Percentiles rank a stretch among this genome's conserved stretches.
These are phyloP conservation scores for Pseudogymnoascus sp. DNA, from an alignment of 2,329 filamentous ascomycete species.

Conservation along the genomic window DNA sequence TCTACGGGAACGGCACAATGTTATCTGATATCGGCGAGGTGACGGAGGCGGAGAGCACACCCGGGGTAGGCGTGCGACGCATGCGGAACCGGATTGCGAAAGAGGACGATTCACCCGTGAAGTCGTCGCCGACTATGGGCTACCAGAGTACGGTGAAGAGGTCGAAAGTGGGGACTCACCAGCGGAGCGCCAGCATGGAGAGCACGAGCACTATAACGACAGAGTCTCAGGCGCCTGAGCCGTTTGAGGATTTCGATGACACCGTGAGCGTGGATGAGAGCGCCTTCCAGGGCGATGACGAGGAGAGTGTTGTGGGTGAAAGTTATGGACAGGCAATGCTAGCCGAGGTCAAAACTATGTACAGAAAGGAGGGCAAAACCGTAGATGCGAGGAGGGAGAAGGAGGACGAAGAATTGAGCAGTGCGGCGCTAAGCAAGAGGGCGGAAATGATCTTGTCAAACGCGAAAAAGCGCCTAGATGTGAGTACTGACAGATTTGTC, in stretches of 20 bases:
- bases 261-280: conserved; percentile 55
- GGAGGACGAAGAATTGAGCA: conserved; percentile 58
- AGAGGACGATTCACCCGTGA: conserved; percentile 24
- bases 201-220: conserved; percentile 55
- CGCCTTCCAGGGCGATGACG: conserved; percentile 60
- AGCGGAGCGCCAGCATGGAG: conserved; percentile 49
- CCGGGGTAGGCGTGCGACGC: conserved; percentile 27
- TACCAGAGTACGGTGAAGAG: conserved; percentile 40
- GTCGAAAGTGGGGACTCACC: conserved; percentile 37
- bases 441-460: conserved; percentile 89
- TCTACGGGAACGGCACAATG: conserved; percentile 64
- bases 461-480: conserved; percentile 81
- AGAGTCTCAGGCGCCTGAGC: conserved; percentile 36
- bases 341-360: conserved; percentile 22
- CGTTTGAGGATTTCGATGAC: conserved; percentile 58
- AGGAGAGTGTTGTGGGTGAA: conserved; percentile 50
- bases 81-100: conserved; percentile 24
- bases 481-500: conserved; percentile 39
- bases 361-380: conserved; percentile 24
- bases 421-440: conserved; percentile 68
- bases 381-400: conserved; percentile 26
- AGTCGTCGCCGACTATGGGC: conserved; percentile 41
- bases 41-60: conserved; percentile 45
- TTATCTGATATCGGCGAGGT: conserved; percentile 57
- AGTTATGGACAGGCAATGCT: conserved; percentile 24